phyloP scores from a whole-genome alignment of 108 stramenopile genomes.

The Heterococcus sp. region DNA sequence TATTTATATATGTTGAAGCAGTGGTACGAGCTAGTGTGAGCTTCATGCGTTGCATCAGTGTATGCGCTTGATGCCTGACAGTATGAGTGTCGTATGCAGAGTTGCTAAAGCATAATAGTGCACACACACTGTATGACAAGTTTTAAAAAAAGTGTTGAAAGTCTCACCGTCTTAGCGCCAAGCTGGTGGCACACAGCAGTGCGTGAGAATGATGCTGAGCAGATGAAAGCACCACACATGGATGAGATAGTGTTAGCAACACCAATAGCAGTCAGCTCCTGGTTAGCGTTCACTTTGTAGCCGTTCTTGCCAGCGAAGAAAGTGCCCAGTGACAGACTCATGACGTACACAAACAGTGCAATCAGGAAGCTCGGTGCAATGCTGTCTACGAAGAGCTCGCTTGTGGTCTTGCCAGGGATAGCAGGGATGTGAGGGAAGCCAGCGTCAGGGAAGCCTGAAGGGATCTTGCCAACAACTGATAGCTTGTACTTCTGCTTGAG shows the following conservation, averaged over 20 bases:
- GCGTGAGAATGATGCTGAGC: background rate
- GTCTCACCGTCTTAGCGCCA: background rate
- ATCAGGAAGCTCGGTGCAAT: background rate
- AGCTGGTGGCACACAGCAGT: background rate
- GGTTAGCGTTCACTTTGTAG: background rate
- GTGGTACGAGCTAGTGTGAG: too few relatives aligned
- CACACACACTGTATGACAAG: too few relatives aligned
- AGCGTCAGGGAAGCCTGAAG: background rate
- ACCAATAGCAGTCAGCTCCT: background rate
- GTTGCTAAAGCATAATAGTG: too few relatives aligned
- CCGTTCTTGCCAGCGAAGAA: background rate
- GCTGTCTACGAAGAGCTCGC: background rate
- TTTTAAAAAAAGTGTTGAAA: too few relatives aligned
- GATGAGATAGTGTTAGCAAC: background rate
- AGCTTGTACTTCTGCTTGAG: too few relatives aligned
- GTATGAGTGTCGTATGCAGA: too few relatives aligned
- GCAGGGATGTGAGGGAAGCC: background rate
- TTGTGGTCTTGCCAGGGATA: background rate
- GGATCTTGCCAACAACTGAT: background rate
- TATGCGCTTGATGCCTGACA: too few relatives aligned
- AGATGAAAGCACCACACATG: background rate
- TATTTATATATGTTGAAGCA: too few relatives aligned
- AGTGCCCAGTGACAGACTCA: background rate
- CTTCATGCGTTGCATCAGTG: too few relatives aligned
- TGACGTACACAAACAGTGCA: background rate